phyloP scores from a whole-genome alignment of 2,329 filamentous ascomycete species.

The Aspergillus fischeri region DNA sequence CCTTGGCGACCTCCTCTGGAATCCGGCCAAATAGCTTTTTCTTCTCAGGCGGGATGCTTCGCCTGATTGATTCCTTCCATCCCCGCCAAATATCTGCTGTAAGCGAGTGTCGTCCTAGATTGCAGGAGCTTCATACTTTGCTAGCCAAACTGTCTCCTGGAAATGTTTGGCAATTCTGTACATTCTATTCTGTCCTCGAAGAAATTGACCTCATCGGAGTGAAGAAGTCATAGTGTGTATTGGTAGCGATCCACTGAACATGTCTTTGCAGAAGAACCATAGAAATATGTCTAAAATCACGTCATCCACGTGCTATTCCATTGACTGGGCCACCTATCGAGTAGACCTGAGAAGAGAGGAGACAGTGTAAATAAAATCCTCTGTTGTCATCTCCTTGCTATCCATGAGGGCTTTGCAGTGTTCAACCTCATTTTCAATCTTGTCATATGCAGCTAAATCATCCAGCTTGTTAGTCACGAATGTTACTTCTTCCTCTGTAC shows the following conservation, averaged over 20 bases:
- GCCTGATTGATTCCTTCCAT: constrained; percentile 9
- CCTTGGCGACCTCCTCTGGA: constrained; percentile 23
- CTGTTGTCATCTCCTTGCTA: not conserved
- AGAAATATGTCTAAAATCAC: no score
- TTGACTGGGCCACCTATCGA: not conserved
- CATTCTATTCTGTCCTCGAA: not conserved
- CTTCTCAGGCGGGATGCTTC: not conserved
- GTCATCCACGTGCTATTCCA: no score
- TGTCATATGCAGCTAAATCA: not conserved
- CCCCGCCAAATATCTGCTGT: not conserved
- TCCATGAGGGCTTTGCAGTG: not conserved
- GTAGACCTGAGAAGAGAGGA: constrained; percentile 2
- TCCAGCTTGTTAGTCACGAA: not conserved
- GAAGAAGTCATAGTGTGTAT: not conserved
- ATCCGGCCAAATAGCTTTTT: not conserved
- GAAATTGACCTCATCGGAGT: not conserved
- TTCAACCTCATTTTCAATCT: not conserved
- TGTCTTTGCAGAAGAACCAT: no score
- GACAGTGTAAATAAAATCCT: not conserved
- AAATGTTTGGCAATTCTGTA: constrained; percentile 5
- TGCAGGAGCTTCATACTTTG: not conserved
- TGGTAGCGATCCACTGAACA: no score
- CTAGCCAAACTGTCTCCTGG: constrained; percentile 6
- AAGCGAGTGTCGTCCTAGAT: not conserved
- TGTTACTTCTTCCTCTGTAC: not conserved